phyloP scores from a whole-genome alignment of 768 basidiomycete genomes.

The Macrocybe gigantea region DNA sequence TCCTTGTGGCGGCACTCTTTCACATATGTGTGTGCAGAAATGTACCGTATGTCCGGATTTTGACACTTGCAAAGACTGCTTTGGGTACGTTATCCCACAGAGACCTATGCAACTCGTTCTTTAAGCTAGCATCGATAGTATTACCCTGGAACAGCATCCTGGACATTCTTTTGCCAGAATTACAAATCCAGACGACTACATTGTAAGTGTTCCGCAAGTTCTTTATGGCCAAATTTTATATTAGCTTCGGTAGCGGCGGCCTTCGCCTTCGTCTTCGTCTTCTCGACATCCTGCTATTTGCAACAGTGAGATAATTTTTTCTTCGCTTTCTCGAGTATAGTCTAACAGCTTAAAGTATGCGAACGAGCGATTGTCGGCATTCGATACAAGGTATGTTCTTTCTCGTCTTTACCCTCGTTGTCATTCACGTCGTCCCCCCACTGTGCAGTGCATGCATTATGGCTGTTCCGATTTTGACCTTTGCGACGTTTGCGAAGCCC shows the following conservation, averaged over 20 bases:
- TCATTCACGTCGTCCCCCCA: not conserved
- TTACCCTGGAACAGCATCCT: constrained; percentile 72
- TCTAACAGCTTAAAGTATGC: constrained; percentile 31
- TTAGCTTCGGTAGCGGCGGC: constrained; percentile 16
- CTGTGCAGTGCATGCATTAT: constrained; percentile 67
- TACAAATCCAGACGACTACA: constrained; percentile 43
- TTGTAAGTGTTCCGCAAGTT: constrained; percentile 35
- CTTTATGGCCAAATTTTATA: not conserved
- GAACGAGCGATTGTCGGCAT: constrained; percentile 45
- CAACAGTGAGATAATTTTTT: constrained; percentile 31
- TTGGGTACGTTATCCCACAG: constrained; percentile 32
- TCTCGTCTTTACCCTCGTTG: not conserved
- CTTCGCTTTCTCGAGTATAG: not conserved
- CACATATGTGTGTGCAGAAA: constrained; percentile 44
- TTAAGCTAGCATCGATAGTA: constrained; percentile 27
- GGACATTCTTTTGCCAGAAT: constrained; percentile 68
- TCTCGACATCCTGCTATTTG: constrained; percentile 54
- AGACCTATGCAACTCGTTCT: constrained; percentile 1
- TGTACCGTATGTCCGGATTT: constrained; percentile 80
- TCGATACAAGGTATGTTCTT: constrained; percentile 61
- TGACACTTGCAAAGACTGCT: constrained; percentile 70
- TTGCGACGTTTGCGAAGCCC: constrained; percentile 73
- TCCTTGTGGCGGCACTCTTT: not conserved
- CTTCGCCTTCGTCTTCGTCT: not conserved
- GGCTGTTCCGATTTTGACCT: constrained; percentile 78